Conservation (phyloP, 805 yeast genomes). For the Lachancea thermotolerans region DNA sequence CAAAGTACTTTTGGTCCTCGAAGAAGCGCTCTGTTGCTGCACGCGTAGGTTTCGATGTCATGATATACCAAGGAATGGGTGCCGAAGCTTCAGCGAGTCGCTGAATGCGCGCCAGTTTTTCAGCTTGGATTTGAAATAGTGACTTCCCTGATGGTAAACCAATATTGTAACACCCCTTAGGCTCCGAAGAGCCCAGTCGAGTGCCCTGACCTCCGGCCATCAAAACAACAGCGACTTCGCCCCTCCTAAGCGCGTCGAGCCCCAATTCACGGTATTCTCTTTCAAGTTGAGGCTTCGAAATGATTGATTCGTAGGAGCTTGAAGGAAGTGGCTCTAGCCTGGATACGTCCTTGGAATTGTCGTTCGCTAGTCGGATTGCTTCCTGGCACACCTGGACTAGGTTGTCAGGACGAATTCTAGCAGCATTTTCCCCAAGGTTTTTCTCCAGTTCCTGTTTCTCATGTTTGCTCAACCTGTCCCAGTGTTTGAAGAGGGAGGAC, state of each 20-base stretch:
- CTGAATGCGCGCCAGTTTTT: conserved; percentile 63
- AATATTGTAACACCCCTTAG: conserved; percentile 92
- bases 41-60: conserved; percentile 91
- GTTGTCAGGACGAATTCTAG: conserved; percentile 18
- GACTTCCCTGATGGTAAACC: conserved; percentile 79
- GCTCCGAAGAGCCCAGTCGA: conserved; percentile 79
- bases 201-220: conserved; percentile 99
- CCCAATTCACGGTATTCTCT: conserved; percentile 51
- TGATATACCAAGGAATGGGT: conserved; percentile 75
- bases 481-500: conserved; percentile 44
- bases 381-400: conserved; percentile 33
- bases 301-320: conserved; percentile 46
- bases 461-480: conserved; percentile 33
- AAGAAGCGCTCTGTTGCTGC: conserved; percentile 68
- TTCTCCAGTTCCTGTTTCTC: conserved; percentile 34
- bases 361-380: conserved; percentile 38
- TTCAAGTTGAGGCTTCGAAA: conserved; percentile 24
- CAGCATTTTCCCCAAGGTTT: conserved; percentile 24
- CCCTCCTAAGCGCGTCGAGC: conserved; percentile 54
- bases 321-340: conserved; percentile 46
- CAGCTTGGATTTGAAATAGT: conserved; percentile 89
- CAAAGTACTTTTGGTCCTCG: conserved; percentile 56
- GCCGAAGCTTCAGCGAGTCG: conserved; percentile 18
- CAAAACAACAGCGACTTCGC: conserved; percentile 79
- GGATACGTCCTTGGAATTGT: conserved; percentile 20